Evolutionary conservation across 2,329 filamentous ascomycete species (phyloP), one percentile per base, ranked within the genome.

Genomic region (Aspergillus brasiliensis): DNA sequence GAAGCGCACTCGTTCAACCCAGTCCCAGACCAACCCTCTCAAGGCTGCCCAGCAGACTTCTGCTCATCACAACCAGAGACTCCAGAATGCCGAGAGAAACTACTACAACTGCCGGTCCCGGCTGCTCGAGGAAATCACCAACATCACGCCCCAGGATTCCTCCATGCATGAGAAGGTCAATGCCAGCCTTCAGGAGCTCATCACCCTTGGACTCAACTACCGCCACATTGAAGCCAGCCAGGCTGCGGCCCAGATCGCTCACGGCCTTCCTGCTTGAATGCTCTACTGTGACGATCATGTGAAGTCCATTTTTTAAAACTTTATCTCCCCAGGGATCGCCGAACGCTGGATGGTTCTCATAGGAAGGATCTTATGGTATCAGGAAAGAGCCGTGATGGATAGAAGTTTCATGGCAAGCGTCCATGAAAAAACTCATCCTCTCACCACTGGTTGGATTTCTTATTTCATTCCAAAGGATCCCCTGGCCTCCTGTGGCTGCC

Each of bases 101-200:
- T 79, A 78, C 63, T 76, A 74, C 60, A 73, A 76, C 61, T 79
- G 77, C 66, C 75, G 77, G 51, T 63, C 71, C 5, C 72, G 75
- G 17, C 65, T 79, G 21, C 67, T 78, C 17, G 73, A 77, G 59
- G 75, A 79, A 51, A 65, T 79, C 8, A 65, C 64, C 61, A 73
- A 69, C 56, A 77, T 78, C 65, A 74, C 68, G 15, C 77, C 77
- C 3, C 72, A 76, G 69, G 75, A 79, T 59, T 72, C 72, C 10
- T 68, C 72, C 21, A 73, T 77, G 68, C 77, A 79, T 52, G 77
- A 79, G 58, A 77, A 77, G 67, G 76, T 77, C 61, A 79, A 79
- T 68, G 76, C 77, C 53, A 75, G 75, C 61, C 70, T 79, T 51
- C 77, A 79, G 70, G 77, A 79, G 53, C 67, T 79, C 42, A 77